Conservation (phyloP, 2,329 filamentous ascomycete species). For the Aspergillus melleus region DNA sequence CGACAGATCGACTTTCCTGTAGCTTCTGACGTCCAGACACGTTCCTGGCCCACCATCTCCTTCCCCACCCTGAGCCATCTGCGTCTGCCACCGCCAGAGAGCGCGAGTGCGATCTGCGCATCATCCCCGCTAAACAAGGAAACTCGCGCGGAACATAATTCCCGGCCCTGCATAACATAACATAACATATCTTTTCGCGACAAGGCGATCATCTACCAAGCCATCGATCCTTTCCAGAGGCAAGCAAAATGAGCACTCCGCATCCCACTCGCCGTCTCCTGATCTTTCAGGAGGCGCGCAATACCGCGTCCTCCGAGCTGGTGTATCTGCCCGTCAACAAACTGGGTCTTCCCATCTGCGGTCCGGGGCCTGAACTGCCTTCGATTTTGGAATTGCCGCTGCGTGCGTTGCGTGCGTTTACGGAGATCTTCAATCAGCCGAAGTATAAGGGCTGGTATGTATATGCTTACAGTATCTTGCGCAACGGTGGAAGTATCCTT, state of each 20-base stretch:
- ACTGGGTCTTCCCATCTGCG: slow-evolving; percentile 37
- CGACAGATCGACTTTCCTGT: no score
- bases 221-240: background rate
- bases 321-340: slow-evolving; percentile 38
- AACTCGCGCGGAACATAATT: no score
- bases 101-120: no score
- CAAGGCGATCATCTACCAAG: no score
- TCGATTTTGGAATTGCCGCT: slow-evolving; percentile 37
- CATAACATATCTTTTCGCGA: no score
- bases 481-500: background rate
- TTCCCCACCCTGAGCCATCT: no score
- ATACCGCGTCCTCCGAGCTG: slow-evolving; percentile 27
- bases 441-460: slow-evolving; percentile 42
- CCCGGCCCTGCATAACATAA: no score
- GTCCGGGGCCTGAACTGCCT: slow-evolving; percentile 32
- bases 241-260: slow-evolving; percentile 12
- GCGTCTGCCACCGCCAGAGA: no score
- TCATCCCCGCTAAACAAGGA: no score
- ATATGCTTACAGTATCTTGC: background rate
- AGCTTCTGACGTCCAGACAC: no score
- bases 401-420: slow-evolving; percentile 36
- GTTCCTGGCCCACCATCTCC: no score
- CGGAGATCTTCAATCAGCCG: slow-evolving; percentile 40
- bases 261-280: slow-evolving; percentile 30
- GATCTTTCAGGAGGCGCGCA: slow-evolving; percentile 40